Percentiles rank a stretch among this genome's conserved stretches.
Conservation (phyloP, 2,329 filamentous ascomycete genomes). For the Paraphoma chrysanthemicola region DNA sequence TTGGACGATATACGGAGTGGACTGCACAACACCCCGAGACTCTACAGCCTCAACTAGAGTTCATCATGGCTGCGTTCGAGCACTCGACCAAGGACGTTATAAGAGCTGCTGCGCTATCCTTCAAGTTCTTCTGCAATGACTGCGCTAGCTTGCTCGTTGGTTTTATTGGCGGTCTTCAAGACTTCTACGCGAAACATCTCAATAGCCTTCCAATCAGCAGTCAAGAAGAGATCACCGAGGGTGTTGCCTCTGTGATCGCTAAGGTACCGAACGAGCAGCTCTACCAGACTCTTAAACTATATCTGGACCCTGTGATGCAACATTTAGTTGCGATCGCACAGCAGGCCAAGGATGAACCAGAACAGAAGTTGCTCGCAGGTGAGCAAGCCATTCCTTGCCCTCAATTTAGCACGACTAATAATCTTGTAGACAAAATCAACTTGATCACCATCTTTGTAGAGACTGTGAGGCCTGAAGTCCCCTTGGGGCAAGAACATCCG, state of each 20-base stretch:
- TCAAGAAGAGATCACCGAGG: slow-evolving; percentile 95
- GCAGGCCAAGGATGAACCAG: slow-evolving; percentile 79
- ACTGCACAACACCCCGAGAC: slow-evolving; percentile 93
- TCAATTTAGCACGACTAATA: slow-evolving; percentile 13
- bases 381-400: slow-evolving; percentile 34
- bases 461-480: slow-evolving; percentile 75
- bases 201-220: slow-evolving; percentile 84
- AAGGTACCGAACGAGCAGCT: slow-evolving; percentile 82
- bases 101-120: slow-evolving; percentile 87
- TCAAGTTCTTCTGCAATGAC: slow-evolving; percentile 97
- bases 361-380: slow-evolving; percentile 86
- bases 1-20: slow-evolving; percentile 97
- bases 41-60: slow-evolving; percentile 89
- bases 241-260: slow-evolving; percentile 89
- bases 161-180: slow-evolving; percentile 85
- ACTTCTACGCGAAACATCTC: slow-evolving; percentile 89
- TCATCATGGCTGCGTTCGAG: slow-evolving; percentile 92
- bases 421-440: slow-evolving; percentile 77
- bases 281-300: slow-evolving; percentile 86
- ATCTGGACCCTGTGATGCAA: slow-evolving; percentile 88
- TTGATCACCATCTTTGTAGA: slow-evolving; percentile 91
- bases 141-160: slow-evolving; percentile 85
- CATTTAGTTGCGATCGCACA: slow-evolving; percentile 88
- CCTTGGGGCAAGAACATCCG: slow-evolving; percentile 75
- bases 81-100: slow-evolving; percentile 90